Evolutionary conservation across 2,329 filamentous ascomycete species (phyloP).

Genomic region (Colletotrichum orchidophilum): DNA sequence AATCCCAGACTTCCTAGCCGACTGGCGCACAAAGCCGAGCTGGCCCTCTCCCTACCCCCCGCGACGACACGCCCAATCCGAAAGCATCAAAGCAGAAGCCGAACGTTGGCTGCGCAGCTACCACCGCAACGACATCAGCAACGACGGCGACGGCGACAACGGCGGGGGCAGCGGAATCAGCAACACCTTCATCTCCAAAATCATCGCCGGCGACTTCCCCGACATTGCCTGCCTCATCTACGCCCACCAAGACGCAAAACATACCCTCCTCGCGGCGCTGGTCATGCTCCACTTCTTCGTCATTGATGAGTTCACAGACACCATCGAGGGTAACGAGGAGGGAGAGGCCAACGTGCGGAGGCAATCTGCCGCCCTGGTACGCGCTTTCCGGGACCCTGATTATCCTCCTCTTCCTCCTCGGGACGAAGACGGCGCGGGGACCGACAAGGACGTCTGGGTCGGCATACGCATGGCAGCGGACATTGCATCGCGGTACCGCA

Average conservation of each 20-base stretch:
- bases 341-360: background rate
- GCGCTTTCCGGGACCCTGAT: background rate
- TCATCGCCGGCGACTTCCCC: background rate
- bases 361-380: background rate
- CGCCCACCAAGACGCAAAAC: background rate
- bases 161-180: too few relatives aligned
- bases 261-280: background rate
- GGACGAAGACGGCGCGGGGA: too few relatives aligned
- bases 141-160: too few relatives aligned
- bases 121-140: background rate
- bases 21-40: background rate
- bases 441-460: background rate
- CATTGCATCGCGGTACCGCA: background rate
- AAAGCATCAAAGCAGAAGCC: background rate
- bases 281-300: background rate
- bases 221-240: background rate
- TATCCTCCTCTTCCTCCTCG: too few relatives aligned
- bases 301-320: background rate
- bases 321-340: background rate
- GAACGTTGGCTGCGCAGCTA: background rate
- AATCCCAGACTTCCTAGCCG: background rate
- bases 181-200: background rate
- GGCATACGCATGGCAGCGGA: background rate
- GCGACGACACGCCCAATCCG: background rate
- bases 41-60: background rate